Evolutionary conservation across 2,329 filamentous ascomycete species (phyloP).

Genomic region (Phaeoacremonium minimum): DNA sequence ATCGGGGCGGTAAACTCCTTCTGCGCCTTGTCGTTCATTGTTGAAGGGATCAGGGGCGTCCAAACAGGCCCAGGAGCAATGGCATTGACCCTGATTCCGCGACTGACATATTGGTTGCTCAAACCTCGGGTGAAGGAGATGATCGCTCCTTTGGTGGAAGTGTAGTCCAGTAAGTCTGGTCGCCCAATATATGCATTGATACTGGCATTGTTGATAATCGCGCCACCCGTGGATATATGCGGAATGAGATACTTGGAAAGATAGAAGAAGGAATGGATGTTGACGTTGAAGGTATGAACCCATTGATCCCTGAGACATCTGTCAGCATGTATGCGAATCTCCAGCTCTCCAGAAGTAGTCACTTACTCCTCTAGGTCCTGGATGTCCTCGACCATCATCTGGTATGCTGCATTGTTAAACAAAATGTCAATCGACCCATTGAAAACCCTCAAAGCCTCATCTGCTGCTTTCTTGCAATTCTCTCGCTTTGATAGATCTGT

Average conservation of each 20-base stretch:
- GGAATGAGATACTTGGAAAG: slow-evolving; percentile 72
- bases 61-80: slow-evolving; percentile 77
- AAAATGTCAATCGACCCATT: slow-evolving; percentile 66
- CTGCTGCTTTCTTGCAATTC: slow-evolving; percentile 67
- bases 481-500: slow-evolving; percentile 61
- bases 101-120: slow-evolving; percentile 67
- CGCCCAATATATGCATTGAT: slow-evolving; percentile 81
- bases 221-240: slow-evolving; percentile 69
- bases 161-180: slow-evolving; percentile 78
- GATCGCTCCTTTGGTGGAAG: slow-evolving; percentile 73
- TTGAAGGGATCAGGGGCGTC: slow-evolving; percentile 71
- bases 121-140: slow-evolving; percentile 74
- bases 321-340: slow-evolving; percentile 13
- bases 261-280: slow-evolving; percentile 80
- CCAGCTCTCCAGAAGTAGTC: background rate
- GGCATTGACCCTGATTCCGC: slow-evolving; percentile 72
- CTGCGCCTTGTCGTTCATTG: slow-evolving; percentile 67
- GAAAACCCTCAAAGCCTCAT: slow-evolving; percentile 61
- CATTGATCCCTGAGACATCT: slow-evolving; percentile 60
- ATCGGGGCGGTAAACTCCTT: slow-evolving; percentile 72
- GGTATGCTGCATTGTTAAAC: slow-evolving; percentile 70
- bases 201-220: slow-evolving; percentile 82
- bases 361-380: slow-evolving; percentile 63
- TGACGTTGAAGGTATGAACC: slow-evolving; percentile 74
- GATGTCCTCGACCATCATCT: slow-evolving; percentile 72